These are phyloP conservation scores for Moelleriella libera DNA, from an alignment of 2,329 filamentous ascomycete genomes.

Conservation along the genomic window DNA sequence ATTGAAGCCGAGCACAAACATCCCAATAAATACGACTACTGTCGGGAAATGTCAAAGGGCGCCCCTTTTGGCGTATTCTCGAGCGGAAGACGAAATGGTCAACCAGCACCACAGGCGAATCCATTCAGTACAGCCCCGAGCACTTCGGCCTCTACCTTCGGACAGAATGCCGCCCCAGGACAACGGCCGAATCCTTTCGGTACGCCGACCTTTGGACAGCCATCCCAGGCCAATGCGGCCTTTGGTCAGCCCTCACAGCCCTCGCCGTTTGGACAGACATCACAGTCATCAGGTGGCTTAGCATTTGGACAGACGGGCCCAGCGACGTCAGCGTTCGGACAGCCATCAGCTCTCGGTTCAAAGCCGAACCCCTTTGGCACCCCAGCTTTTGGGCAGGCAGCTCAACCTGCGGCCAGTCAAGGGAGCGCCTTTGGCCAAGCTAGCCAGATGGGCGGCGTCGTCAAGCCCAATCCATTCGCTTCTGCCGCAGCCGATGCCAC, in stretches of 20 bases:
- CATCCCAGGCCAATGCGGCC: slow-evolving; percentile 14
- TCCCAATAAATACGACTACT: slow-evolving; percentile 60
- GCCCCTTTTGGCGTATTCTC: slow-evolving; percentile 30
- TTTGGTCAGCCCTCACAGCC: slow-evolving; percentile 13
- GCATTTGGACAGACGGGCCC: slow-evolving; percentile 29
- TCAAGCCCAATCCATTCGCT: slow-evolving; percentile 23
- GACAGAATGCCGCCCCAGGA: slow-evolving; percentile 19
- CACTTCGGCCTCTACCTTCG: slow-evolving; percentile 21
- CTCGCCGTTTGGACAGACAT: slow-evolving; percentile 25
- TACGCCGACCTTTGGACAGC: slow-evolving; percentile 18
- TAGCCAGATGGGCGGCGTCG: slow-evolving; percentile 20
- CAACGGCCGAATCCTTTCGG: slow-evolving; percentile 21
- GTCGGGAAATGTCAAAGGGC: slow-evolving; percentile 30
- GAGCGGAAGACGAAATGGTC: slow-evolving; percentile 19
- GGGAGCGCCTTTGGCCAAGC: slow-evolving; percentile 19
- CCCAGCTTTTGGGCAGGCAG: slow-evolving; percentile 1
- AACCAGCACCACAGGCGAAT: slow-evolving; percentile 16
- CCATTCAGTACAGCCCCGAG: slow-evolving; percentile 23
- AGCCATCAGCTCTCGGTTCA: slow-evolving; percentile 20
- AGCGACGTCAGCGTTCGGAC: slow-evolving; percentile 21
- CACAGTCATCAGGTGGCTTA: slow-evolving; percentile 18
- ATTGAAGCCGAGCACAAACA: slow-evolving; percentile 52
- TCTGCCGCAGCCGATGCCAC: slow-evolving; percentile 6
- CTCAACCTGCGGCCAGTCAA: slow-evolving; percentile 8
- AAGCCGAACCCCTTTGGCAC: slow-evolving; percentile 20